Evolutionary conservation across 306 rosid genomes (phyloP), one percentile per base, ranked within the genome.

Genomic region (Psophocarpus tetragonolobus): DNA sequence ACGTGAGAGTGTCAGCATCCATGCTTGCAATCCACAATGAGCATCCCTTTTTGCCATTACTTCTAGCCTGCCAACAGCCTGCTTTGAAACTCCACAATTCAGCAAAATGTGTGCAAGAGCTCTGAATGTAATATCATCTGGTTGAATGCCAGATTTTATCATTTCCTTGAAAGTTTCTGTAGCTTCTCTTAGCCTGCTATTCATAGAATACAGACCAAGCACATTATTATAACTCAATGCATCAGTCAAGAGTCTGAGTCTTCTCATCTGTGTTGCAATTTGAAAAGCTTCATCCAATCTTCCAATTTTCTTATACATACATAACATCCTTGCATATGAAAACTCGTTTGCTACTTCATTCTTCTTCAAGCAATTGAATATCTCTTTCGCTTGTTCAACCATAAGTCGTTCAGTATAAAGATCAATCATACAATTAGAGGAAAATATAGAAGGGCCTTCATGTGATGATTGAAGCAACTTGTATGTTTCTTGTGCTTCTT

Each of bases 361-460:
- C 56, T 51, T 68, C 85, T 87, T 88, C 84, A 91, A 72, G 79
- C 79, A 84, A 75, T 87, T 84, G 48, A 93, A 91, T 73, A 93
- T 86, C 81, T 85, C 85, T 66, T 81, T 78, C 41, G 94, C 93
- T 75, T 91, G 84, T 67, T 87, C 76, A 54, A 87, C 91, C 98
- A 89, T 88, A 23, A 87, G 85, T 36, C 75, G 89, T 50, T 88
- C 86, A 8, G 93, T 89, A 77, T 89, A 93, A 68, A 93, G 94
- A 77, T 91, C 94, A 78, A 91, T 88, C 94, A 93, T 91, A 84
- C 97, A 91, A 71, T 93, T 93, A 13, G 98, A 93, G 66, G 98
- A 88, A 81, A 87, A 91, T 68, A 84, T 18, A 5, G 89, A 10
- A 63, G 90, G 87, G 73, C 89, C 90, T 68, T 87, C 90, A 33